Evolutionary conservation across 2,329 filamentous ascomycete genomes (phyloP).

Genomic region (Mycosphaerella sp.): DNA sequence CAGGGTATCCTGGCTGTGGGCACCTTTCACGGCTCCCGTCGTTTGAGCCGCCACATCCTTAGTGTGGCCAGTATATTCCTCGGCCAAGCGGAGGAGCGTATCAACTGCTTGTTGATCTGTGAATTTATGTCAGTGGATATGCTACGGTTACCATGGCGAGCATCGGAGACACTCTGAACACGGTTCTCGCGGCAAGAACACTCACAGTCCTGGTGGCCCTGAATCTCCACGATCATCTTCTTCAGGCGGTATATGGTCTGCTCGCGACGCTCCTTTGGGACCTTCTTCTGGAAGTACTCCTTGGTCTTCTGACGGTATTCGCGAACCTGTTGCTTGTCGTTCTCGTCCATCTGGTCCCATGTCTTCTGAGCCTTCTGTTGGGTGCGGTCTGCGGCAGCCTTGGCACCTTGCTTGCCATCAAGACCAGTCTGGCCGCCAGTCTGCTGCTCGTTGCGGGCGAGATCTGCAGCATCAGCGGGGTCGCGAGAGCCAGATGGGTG

Average conservation of each 20-base stretch:
- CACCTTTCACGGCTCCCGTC: constrained; percentile 64
- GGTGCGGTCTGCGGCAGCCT: constrained; percentile 43
- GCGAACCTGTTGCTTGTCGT: constrained; percentile 44
- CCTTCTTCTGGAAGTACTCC: constrained; percentile 76
- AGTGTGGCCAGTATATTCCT: constrained; percentile 74
- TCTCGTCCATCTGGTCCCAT: constrained; percentile 59
- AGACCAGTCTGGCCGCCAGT: constrained; percentile 44
- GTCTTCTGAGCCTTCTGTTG: constrained; percentile 51
- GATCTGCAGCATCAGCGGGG: constrained; percentile 49
- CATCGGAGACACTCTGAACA: neutral
- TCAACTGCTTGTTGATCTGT: constrained; percentile 79
- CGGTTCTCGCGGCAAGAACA: constrained; percentile 12
- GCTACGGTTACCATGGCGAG: neutral
- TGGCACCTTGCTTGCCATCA: constrained; percentile 48
- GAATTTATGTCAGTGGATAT: constrained; percentile 27
- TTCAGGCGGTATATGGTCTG: constrained; percentile 88
- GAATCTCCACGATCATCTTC: constrained; percentile 97
- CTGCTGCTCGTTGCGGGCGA: constrained; percentile 49
- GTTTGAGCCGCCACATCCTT: constrained; percentile 59
- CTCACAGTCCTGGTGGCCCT: constrained; percentile 83
- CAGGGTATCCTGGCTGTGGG: constrained; percentile 59
- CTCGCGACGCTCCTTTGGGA: constrained; percentile 87
- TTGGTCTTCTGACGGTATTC: constrained; percentile 49
- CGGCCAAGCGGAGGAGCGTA: constrained; percentile 75
- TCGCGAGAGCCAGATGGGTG: constrained; percentile 52